Evolutionary conservation across 179 eudicot genomes (phyloP), one percentile per base, ranked within the genome.

Genomic region (Gypsophila paniculata): DNA sequence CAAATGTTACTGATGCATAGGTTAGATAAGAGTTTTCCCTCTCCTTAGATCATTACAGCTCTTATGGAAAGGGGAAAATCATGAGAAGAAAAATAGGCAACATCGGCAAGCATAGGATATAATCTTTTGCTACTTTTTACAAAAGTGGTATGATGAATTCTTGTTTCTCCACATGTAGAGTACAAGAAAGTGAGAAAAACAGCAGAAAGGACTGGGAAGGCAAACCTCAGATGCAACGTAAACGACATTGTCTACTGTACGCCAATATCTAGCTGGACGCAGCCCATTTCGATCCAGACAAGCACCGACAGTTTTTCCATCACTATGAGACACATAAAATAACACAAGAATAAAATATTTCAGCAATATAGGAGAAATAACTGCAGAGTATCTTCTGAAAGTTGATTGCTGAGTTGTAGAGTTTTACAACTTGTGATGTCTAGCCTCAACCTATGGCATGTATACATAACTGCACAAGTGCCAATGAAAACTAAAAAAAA

Each of bases 251-350:
- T 94, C 99, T 60, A 55, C 74, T 52, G 99, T 94, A 61, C 96
- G 91, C 99, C 99, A 94, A 73, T 94, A 94, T 85, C 99, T 90
- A 64, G 99, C 99, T 79, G 99, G 99, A 48, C 99, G 99, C 81
- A 94, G 89, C 73, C 99, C 99, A 77, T 94, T 94, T 8, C 99
- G 89, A 74, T 94, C 99, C 73, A 94, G 95, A 78, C 91, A 87
- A 80, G 99, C 99, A 77, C 99, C 99, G 72, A 94, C 99, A 66
- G 97, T 94, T 83, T 91, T 94, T 63, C 99, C 99, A 77, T 94
- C 99, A 78, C 99, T 94, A 81, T 46, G 26, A 69, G 22, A 65
- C 61, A 72, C 51, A 66, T 11, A 13, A 65, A 71, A 46, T 4
- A 66, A 19, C 23, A 48, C 26, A 61, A 49, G 65, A 61, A 42